A percentile compares a stretch with the other conserved stretches of the same genome.
Evolutionary conservation across 2,329 filamentous ascomycete genomes (phyloP).

Genomic region (Arthrobotrys conoides): DNA sequence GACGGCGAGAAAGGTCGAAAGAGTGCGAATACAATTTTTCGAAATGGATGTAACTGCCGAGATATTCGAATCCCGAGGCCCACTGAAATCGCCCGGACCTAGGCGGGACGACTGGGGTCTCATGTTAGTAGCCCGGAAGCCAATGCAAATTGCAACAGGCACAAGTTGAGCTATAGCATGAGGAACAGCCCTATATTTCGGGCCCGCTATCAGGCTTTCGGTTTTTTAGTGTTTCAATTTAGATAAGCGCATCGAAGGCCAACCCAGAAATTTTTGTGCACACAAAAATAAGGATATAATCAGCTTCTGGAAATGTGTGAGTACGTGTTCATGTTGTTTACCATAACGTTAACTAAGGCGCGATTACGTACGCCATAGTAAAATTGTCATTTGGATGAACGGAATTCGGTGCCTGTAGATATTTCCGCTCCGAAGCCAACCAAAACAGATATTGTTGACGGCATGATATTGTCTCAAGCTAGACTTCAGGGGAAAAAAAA

Average conservation of each 20-base stretch:
- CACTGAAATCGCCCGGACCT: background rate
- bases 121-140: background rate
- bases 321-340: constrained; percentile 16
- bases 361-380: constrained; percentile 13
- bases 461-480: too few species aligned
- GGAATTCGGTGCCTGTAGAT: background rate
- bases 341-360: constrained; percentile 11
- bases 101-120: background rate
- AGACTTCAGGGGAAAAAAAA: too few species aligned
- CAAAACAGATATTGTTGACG: background rate
- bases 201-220: constrained; percentile 10
- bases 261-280: background rate
- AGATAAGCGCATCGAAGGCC: background rate
- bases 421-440: background rate
- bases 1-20: background rate
- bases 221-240: background rate
- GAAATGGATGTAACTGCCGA: constrained; percentile 12
- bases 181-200: constrained; percentile 29
- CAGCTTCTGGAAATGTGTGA: constrained; percentile 3
- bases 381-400: background rate
- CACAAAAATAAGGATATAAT: constrained; percentile 2
- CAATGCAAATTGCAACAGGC: background rate
- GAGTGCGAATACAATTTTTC: background rate
- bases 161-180: background rate
- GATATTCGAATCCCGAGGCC: background rate